Conservation (phyloP, 768 basidiomycete species). For the Lactarius quietus region DNA sequence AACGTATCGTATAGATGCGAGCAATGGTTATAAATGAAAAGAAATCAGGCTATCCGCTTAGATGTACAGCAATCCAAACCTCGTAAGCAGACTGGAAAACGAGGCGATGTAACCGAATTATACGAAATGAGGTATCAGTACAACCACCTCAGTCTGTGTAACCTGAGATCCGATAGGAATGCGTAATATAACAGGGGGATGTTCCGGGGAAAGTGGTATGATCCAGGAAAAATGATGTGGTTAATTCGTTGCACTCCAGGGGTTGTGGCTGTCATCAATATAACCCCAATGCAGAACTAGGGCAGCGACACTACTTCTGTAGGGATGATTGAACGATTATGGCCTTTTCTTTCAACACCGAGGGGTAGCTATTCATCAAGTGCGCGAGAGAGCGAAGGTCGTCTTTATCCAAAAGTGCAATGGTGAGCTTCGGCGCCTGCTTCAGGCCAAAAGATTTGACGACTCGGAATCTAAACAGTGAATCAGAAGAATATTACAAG, state of each 20-base stretch:
- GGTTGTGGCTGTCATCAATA: neutral
- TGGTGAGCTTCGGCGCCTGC: conserved; percentile 82
- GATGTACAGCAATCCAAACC: conserved; percentile 14
- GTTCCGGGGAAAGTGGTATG: conserved; percentile 9
- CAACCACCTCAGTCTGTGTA: conserved; percentile 7
- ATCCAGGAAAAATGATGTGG: neutral
- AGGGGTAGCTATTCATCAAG: conserved; percentile 83
- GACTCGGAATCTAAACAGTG: conserved; percentile 42
- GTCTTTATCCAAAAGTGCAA: conserved; percentile 77
- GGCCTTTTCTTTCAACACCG: conserved; percentile 63
- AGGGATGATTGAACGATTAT: conserved; percentile 13
- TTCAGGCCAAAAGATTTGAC: conserved; percentile 81
- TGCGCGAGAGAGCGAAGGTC: conserved; percentile 81
- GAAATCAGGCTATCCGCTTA: conserved; percentile 18
- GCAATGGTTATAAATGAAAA: conserved; percentile 13
- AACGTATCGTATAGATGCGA: conserved; percentile 21
- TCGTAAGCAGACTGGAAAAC: neutral
- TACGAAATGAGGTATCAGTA: conserved; percentile 21
- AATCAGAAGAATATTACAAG: conserved; percentile 15
- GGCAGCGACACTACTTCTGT: conserved; percentile 5
- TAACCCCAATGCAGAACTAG: neutral
- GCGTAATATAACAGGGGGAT: conserved; percentile 6
- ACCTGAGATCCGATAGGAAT: conserved; percentile 11
- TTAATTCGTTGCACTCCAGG: neutral
- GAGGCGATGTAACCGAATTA: conserved; percentile 14